Conservation (phyloP, 768 basidiomycete species). For the Kondoa malvinella region DNA sequence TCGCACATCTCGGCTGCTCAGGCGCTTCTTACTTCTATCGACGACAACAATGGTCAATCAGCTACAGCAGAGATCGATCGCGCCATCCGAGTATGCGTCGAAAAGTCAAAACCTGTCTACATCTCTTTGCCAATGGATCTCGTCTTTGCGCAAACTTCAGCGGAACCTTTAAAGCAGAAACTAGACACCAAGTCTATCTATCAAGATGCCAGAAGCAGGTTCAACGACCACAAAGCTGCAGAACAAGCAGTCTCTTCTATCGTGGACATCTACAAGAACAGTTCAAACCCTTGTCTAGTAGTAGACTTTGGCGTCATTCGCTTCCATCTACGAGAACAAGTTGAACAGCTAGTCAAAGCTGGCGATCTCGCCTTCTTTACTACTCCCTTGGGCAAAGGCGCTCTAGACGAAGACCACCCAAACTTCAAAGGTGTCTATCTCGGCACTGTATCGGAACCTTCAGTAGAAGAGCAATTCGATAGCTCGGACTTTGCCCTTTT, state of each 20-base stretch:
- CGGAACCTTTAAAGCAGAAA: conserved; percentile 47
- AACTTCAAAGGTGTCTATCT: conserved; percentile 67
- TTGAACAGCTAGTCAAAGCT: conserved; percentile 44
- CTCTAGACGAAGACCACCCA: conserved; percentile 48
- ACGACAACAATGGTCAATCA: background rate
- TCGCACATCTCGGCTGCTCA: conserved; percentile 58
- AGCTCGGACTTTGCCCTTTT: conserved; percentile 55
- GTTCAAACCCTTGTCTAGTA: background rate
- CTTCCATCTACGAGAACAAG: conserved; percentile 48
- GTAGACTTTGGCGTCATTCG: conserved; percentile 59
- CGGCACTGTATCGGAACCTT: conserved; percentile 51
- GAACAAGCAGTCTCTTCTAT: background rate
- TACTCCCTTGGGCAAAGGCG: conserved; percentile 46
- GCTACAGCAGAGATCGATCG: conserved; percentile 17
- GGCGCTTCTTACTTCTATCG: conserved; percentile 38
- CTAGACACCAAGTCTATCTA: conserved; percentile 31
- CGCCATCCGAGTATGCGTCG: conserved; percentile 8
- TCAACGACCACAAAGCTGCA: background rate
- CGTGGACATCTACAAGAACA: background rate
- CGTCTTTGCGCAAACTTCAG: conserved; percentile 45
- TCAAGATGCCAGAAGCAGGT: too few relatives aligned
- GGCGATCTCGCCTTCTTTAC: conserved; percentile 40
- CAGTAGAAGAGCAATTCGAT: conserved; percentile 55
- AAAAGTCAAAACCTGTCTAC: conserved; percentile 68
- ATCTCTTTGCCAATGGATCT: conserved; percentile 71